Evolutionary conservation across 2,329 filamentous ascomycete species (phyloP).

Genomic region (Endothia cerciana): DNA sequence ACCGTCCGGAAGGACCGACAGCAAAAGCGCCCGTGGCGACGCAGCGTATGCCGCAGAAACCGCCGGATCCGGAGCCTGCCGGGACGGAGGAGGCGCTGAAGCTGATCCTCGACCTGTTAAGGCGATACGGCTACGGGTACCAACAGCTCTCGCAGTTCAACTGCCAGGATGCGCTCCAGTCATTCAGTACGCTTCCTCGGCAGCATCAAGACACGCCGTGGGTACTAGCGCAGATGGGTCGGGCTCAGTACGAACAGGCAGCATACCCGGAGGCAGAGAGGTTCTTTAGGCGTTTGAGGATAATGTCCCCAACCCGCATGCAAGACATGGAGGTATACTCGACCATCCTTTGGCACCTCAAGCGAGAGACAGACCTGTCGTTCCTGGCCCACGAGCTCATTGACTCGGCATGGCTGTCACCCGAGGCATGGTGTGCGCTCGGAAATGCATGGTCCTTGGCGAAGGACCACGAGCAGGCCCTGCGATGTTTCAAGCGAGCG

Average conservation of each 20-base stretch:
- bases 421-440: conserved; percentile 93
- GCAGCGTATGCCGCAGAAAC: conserved; percentile 44
- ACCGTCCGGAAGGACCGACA: conserved; percentile 64
- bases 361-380: conserved; percentile 87
- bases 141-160: conserved; percentile 78
- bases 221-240: conserved; percentile 88
- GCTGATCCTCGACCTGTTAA: conserved; percentile 78
- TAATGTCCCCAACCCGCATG: conserved; percentile 78
- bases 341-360: conserved; percentile 97
- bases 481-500: conserved; percentile 92
- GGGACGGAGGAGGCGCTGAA: conserved; percentile 77
- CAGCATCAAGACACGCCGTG: conserved; percentile 88
- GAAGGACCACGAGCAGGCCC: conserved; percentile 90
- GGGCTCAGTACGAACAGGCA: conserved; percentile 88
- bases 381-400: conserved; percentile 90
- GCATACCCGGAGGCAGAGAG: conserved; percentile 86
- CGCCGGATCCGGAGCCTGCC: conserved; percentile 55
- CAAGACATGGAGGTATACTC: conserved; percentile 99
- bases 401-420: conserved; percentile 84
- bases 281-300: conserved; percentile 78
- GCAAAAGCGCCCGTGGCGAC: conserved; percentile 46
- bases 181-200: conserved; percentile 71
- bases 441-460: conserved; percentile 94
- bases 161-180: conserved; percentile 74
- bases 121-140: conserved; percentile 81